Percentiles rank a stretch among this genome's conserved stretches.
Conservation (phyloP, 139 green algal species). For the Closterium sp. region DNA sequence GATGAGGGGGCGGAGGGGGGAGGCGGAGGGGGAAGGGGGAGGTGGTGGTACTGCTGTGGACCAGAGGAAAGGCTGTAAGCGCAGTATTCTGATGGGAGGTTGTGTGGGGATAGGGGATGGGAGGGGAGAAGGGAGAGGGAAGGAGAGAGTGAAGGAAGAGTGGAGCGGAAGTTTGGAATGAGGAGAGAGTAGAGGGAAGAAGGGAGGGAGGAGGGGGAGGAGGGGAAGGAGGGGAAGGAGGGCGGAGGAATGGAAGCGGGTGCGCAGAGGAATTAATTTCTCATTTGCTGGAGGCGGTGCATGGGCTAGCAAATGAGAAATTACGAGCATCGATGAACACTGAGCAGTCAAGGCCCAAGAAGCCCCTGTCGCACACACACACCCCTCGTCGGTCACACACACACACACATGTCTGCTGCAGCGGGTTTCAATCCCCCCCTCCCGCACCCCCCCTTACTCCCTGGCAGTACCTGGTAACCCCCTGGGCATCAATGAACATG, state of each 20-base stretch:
- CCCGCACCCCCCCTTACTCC: no score
- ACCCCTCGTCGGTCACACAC: no score
- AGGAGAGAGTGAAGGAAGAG: background rate
- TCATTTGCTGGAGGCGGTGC: no score
- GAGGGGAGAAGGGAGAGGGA: background rate
- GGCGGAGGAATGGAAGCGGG: background rate
- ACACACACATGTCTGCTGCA: no score
- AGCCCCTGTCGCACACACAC: background rate
- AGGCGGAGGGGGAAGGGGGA: background rate
- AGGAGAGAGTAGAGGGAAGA: background rate
- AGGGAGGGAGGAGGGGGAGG: background rate
- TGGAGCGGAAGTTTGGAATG: background rate
- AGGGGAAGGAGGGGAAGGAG: background rate
- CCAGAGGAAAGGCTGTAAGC: background rate
- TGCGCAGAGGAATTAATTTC: no score
- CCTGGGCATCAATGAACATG: conserved; percentile 15
- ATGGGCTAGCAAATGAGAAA: no score
- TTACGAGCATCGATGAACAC: background rate
- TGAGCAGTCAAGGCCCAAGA: conserved; percentile 40
- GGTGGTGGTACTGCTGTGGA: background rate
- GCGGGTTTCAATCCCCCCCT: no score
- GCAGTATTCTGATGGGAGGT: background rate
- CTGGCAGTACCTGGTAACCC: no score
- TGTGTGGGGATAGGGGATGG: background rate
- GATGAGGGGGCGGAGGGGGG: conserved; percentile 12